These are phyloP conservation scores for Daedaleopsis sinensis DNA, from an alignment of 768 basidiomycete genomes.

Conservation along the genomic window DNA sequence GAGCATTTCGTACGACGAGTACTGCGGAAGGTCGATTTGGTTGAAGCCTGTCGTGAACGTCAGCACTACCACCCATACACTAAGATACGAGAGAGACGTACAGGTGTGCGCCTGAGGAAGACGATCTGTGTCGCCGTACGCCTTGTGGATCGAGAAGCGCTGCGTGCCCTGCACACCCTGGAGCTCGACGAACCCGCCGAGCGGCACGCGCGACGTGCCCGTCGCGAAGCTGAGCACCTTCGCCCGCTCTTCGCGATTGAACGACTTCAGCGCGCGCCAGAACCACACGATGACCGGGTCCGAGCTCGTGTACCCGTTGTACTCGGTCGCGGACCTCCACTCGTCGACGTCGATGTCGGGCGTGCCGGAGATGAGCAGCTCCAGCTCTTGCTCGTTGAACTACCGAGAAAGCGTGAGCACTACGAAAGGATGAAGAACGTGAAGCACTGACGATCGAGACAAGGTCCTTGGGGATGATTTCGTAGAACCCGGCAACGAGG, in stretches of 20 bases:
- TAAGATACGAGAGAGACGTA: conserved; percentile 39
- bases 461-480: conserved; percentile 96
- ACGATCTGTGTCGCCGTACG: conserved; percentile 83
- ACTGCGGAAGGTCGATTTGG: conserved; percentile 92
- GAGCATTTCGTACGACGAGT: conserved; percentile 95
- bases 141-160: conserved; percentile 93
- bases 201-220: conserved; percentile 88
- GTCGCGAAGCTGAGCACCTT: conserved; percentile 98
- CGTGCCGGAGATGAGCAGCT: conserved; percentile 92
- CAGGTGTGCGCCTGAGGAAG: conserved; percentile 91
- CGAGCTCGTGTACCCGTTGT: conserved; percentile 83
- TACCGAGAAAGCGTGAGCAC: conserved; percentile 30
- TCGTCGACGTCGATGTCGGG: conserved; percentile 99
- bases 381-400: conserved; percentile 96
- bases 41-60: conserved; percentile 69
- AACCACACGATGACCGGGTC: conserved; percentile 99
- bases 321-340: conserved; percentile 91
- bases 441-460: conserved; percentile 77
- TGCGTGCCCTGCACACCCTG: conserved; percentile 95
- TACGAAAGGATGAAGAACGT: conserved; percentile 25
- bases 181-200: conserved; percentile 93
- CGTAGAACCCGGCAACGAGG: conserved; percentile 90
- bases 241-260: conserved; percentile 94
- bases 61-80: not conserved
- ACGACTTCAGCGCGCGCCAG: conserved; percentile 98